Evolutionary conservation across 139 green algal genomes (phyloP).

Genomic region (Gonium pectorale): DNA sequence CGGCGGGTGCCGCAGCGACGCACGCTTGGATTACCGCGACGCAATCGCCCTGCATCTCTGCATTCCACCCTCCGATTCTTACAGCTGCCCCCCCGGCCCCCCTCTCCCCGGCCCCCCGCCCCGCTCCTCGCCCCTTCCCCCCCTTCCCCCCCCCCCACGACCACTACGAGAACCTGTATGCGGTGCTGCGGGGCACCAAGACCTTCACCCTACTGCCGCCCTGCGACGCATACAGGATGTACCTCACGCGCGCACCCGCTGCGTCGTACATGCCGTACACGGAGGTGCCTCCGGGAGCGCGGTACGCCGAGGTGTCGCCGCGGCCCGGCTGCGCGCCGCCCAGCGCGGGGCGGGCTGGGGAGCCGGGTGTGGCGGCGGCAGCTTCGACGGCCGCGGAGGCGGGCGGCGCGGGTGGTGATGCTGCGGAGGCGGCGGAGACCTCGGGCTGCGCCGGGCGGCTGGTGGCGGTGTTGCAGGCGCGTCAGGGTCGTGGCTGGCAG

Average conservation of each 20-base stretch:
- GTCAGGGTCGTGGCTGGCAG: too few relatives aligned
- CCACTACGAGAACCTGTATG: conserved; percentile 92
- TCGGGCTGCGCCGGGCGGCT: not conserved
- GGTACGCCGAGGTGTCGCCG: conserved; percentile 13
- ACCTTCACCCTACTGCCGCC: conserved; percentile 86
- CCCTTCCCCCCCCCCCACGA: not conserved
- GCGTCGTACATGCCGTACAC: conserved; percentile 11
- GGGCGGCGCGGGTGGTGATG: too few relatives aligned
- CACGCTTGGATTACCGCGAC: too few relatives aligned
- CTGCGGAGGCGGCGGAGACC: too few relatives aligned
- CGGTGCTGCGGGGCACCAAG: conserved; percentile 82
- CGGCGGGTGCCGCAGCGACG: too few relatives aligned
- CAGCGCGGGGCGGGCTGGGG: too few relatives aligned
- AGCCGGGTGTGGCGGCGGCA: not conserved
- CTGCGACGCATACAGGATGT: conserved; percentile 76
- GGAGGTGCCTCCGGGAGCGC: not conserved
- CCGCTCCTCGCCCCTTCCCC: too few relatives aligned
- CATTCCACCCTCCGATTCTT: too few relatives aligned
- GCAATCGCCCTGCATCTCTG: too few relatives aligned
- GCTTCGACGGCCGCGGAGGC: not conserved
- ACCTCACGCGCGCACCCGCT: conserved; percentile 46
- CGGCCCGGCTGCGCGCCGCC: not conserved
- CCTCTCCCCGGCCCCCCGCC: too few relatives aligned
- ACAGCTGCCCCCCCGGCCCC: too few relatives aligned
- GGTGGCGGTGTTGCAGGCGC: conserved; percentile 21